Evolutionary conservation across 805 yeast species (phyloP).

Genomic region (Teunomyces gatunensis): DNA sequence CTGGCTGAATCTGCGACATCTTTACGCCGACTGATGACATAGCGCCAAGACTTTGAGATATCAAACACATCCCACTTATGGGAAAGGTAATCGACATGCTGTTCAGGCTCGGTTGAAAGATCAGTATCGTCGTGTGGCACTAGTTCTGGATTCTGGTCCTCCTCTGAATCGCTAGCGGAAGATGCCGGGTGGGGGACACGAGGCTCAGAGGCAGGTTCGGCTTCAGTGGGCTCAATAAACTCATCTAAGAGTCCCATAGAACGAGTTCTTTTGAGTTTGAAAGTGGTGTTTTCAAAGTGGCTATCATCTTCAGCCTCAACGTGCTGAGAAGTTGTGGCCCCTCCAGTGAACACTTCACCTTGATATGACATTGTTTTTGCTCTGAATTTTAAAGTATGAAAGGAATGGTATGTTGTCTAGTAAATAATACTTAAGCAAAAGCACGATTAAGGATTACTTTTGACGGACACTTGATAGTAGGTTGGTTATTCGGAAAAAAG

Average conservation of each 20-base stretch:
- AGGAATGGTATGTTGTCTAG: neutral
- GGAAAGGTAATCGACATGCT: conserved; percentile 92
- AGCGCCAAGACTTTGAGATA: conserved; percentile 93
- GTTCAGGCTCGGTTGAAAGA: conserved; percentile 73
- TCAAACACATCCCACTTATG: conserved; percentile 96
- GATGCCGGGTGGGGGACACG: neutral
- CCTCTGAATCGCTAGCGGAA: neutral
- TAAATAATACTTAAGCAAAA: too few relatives aligned
- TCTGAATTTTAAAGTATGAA: neutral
- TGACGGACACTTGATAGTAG: too few relatives aligned
- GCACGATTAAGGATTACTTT: too few relatives aligned
- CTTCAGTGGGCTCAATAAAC: conserved; percentile 45
- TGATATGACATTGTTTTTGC: conserved; percentile 5
- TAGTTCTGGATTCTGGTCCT: conserved; percentile 28
- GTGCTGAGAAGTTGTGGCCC: conserved; percentile 62
- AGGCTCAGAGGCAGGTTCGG: neutral
- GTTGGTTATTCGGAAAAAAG: conserved; percentile 1
- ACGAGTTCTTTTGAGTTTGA: conserved; percentile 75
- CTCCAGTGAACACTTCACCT: conserved; percentile 46
- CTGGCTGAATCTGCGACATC: conserved; percentile 65
- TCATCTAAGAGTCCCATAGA: conserved; percentile 80
- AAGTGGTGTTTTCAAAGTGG: conserved; percentile 68
- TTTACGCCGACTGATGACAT: conserved; percentile 76
- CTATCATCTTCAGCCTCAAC: conserved; percentile 70
- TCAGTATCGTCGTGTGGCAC: conserved; percentile 84